Conservation (phyloP, 2,329 filamentous ascomycete species). For the Aureobasidium sp. region DNA sequence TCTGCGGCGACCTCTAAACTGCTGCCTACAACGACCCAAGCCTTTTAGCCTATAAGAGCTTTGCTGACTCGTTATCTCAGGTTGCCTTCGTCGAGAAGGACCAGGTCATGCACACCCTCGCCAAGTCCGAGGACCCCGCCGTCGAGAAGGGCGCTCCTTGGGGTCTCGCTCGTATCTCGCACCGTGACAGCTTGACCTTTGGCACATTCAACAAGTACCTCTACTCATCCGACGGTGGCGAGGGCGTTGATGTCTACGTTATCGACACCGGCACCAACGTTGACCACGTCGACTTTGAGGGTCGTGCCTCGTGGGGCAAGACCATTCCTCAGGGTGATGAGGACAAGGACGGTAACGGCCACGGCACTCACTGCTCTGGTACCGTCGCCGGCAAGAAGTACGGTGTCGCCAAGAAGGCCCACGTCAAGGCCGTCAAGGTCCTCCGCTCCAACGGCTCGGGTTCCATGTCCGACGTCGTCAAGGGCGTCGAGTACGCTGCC, state of each 20-base stretch:
- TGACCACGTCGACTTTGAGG: slow-evolving; percentile 94
- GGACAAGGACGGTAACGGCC: slow-evolving; percentile 91
- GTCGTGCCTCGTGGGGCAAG: slow-evolving; percentile 92
- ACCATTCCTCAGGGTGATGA: slow-evolving; percentile 81
- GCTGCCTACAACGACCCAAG: neutral
- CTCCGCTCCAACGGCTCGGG: slow-evolving; percentile 94
- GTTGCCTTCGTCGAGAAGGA: slow-evolving; percentile 96
- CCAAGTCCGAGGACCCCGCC: slow-evolving; percentile 39
- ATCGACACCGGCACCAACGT: slow-evolving; percentile 96
- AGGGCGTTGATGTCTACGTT: slow-evolving; percentile 97
- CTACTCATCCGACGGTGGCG: slow-evolving; percentile 79
- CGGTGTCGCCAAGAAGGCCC: slow-evolving; percentile 98
- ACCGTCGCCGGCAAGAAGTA: slow-evolving; percentile 98
- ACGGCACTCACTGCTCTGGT: slow-evolving; percentile 98
- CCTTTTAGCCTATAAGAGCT: neutral
- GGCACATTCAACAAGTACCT: slow-evolving; percentile 98
- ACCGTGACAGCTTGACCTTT: slow-evolving; percentile 80
- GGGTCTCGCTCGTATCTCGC: slow-evolving; percentile 96
- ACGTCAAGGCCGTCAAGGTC: slow-evolving; percentile 95
- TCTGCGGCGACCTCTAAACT: neutral
- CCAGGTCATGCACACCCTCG: slow-evolving; percentile 80
- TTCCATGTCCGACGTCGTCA: slow-evolving; percentile 97
- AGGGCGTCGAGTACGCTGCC: slow-evolving; percentile 94
- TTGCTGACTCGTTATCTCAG: slow-evolving; percentile 42
- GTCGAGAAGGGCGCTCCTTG: slow-evolving; percentile 93